phyloP scores from a whole-genome alignment of 1,284 basidiomycete genomes.

The Sporisorium reilianum region DNA sequence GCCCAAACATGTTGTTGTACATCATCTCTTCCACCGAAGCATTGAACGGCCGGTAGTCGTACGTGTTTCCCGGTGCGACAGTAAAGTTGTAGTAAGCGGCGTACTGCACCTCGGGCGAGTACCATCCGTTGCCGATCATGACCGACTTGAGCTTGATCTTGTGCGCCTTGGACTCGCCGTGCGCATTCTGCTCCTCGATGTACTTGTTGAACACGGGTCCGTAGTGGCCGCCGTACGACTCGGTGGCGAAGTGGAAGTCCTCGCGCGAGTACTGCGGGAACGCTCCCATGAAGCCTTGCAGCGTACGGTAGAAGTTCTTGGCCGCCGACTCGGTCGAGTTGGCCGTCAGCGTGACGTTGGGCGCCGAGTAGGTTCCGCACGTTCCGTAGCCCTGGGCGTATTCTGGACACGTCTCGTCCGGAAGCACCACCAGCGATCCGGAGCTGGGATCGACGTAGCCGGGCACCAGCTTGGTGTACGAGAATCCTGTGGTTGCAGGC shows the following conservation, averaged over 20 bases:
- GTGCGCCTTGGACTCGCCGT: constrained; percentile 71
- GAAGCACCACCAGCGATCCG: constrained; percentile 32
- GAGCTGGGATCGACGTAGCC: constrained; percentile 43
- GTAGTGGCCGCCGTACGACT: constrained; percentile 74
- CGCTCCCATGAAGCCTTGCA: constrained; percentile 72
- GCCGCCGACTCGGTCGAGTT: constrained; percentile 56
- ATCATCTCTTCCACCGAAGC: constrained; percentile 37
- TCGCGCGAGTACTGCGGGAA: constrained; percentile 51
- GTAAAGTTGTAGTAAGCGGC: constrained; percentile 60
- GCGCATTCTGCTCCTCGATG: constrained; percentile 75
- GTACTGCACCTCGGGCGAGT: constrained; percentile 54
- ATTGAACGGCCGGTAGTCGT: constrained; percentile 52
- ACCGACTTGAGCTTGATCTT: constrained; percentile 76
- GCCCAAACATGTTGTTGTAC: constrained; percentile 49
- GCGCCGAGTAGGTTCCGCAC: constrained; percentile 52
- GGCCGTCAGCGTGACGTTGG: constrained; percentile 49
- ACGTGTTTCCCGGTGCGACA: constrained; percentile 53
- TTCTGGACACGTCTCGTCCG: constrained; percentile 42
- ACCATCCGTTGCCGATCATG: constrained; percentile 73
- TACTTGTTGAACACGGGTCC: constrained; percentile 73
- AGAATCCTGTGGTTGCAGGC: constrained; percentile 70
- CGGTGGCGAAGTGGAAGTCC: constrained; percentile 75
- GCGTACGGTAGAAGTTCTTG: constrained; percentile 71
- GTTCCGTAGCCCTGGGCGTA: constrained; percentile 36
- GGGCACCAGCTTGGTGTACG: constrained; percentile 48